Percentiles rank a stretch among this genome's conserved stretches.
Evolutionary conservation across 2,329 filamentous ascomycete species (phyloP).

Genomic region (Pestalotiopsis sp.): DNA sequence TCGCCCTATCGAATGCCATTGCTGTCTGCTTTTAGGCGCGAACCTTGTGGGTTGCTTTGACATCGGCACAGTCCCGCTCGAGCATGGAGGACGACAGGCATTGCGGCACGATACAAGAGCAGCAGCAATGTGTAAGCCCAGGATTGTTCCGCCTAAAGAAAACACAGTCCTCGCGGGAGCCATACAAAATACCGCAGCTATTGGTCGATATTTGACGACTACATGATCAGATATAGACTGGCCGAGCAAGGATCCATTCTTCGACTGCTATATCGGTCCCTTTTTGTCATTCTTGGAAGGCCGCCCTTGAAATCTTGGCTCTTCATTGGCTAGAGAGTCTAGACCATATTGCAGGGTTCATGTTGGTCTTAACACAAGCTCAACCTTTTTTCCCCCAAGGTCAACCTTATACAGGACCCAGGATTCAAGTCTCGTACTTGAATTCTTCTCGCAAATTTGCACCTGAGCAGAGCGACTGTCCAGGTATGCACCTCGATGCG

Average conservation of each 20-base stretch:
- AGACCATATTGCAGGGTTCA: neutral
- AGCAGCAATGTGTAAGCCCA: neutral
- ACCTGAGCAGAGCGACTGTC: neutral
- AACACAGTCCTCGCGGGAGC: neutral
- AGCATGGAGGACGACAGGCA: neutral
- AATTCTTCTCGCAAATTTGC: neutral
- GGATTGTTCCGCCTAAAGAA: neutral
- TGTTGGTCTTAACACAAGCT: slow-evolving; percentile 1
- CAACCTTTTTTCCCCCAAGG: neutral
- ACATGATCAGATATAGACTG: neutral
- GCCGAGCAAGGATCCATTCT: neutral
- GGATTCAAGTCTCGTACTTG: neutral
- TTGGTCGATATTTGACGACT: neutral
- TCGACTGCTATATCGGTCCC: neutral
- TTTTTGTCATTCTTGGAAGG: slow-evolving; percentile 8
- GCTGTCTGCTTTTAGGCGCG: neutral
- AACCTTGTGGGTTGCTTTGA: slow-evolving; percentile 8
- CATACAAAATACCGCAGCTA: neutral
- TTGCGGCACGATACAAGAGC: neutral
- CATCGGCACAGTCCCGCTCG: neutral
- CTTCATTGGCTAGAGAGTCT: slow-evolving; percentile 7
- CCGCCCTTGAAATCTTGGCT: neutral
- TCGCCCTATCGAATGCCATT: neutral
- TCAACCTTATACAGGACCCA: neutral
- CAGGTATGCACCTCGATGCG: neutral